Percentiles rank a stretch among this genome's conserved stretches.
Conservation (phyloP, 1,284 basidiomycete species). For the Kalmanozyma brasiliensis region DNA sequence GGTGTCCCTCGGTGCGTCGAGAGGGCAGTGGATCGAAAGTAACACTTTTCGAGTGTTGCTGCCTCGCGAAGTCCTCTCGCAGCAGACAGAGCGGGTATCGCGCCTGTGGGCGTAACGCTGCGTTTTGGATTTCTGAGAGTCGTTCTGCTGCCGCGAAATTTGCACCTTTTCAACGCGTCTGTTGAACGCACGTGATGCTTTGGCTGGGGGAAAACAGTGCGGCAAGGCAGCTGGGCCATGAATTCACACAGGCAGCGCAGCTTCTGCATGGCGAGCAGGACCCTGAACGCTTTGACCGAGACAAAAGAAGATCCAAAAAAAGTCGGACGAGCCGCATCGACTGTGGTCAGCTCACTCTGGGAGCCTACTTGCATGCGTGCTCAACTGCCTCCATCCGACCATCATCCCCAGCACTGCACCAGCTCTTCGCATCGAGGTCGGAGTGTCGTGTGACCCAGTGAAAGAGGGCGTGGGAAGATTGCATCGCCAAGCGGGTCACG, state of each 20-base stretch:
- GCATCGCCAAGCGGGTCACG: background rate
- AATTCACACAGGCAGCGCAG: too few relatives aligned
- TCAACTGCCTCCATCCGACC: too few relatives aligned
- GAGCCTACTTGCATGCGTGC: too few relatives aligned
- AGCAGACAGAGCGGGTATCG: background rate
- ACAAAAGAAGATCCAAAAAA: too few relatives aligned
- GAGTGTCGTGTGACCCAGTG: background rate
- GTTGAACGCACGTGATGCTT: slow-evolving; percentile 25
- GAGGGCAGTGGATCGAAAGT: slow-evolving; percentile 4
- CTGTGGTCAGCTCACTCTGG: too few relatives aligned
- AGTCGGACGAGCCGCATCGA: too few relatives aligned
- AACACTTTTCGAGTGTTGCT: slow-evolving; percentile 6
- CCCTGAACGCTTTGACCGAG: slow-evolving; percentile 6
- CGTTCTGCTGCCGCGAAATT: slow-evolving; percentile 10
- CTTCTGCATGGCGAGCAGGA: background rate
- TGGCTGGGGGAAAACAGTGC: background rate
- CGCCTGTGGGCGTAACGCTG: too few relatives aligned
- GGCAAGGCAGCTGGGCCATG: background rate
- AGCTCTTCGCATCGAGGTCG: too few relatives aligned
- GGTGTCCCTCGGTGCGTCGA: too few relatives aligned
- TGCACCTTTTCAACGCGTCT: slow-evolving; percentile 9
- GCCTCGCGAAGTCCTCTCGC: slow-evolving; percentile 1
- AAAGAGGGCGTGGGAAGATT: background rate
- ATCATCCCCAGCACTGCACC: too few relatives aligned
- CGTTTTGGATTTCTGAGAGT: background rate